Conservation (phyloP, 2,329 filamentous ascomycete species). For the Ceratocystiopsis brevicomis region DNA sequence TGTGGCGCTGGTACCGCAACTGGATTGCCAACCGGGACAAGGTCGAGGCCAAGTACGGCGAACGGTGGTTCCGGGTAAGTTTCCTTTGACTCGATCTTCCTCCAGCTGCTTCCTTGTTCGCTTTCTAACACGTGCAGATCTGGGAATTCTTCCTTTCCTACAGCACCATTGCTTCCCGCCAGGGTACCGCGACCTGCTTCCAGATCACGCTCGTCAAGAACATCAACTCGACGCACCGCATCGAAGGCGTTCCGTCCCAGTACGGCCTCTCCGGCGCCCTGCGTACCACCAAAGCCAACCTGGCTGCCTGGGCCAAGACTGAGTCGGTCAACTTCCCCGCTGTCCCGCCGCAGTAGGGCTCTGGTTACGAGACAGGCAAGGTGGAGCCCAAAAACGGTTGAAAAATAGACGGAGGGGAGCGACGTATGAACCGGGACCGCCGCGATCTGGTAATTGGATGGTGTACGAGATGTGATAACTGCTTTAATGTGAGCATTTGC, state of each 20-base stretch:
- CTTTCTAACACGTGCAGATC: slow-evolving; percentile 31
- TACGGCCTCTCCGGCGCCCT: slow-evolving; percentile 47
- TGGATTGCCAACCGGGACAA: slow-evolving; percentile 90
- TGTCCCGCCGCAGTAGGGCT: slow-evolving; percentile 11
- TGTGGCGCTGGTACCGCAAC: slow-evolving; percentile 98
- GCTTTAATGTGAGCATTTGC: too few relatives aligned
- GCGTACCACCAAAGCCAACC: slow-evolving; percentile 17
- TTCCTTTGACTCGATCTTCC: not conserved
- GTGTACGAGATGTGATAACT: not conserved
- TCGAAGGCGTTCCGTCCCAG: slow-evolving; percentile 54
- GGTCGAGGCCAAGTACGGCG: slow-evolving; percentile 86
- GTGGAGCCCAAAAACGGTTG: too few relatives aligned
- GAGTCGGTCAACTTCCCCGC: slow-evolving; percentile 16
- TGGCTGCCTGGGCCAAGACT: slow-evolving; percentile 15
- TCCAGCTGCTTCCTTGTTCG: not conserved
- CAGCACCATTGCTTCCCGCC: slow-evolving; percentile 66
- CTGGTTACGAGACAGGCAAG: too few relatives aligned
- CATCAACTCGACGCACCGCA: slow-evolving; percentile 67
- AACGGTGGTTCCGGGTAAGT: slow-evolving; percentile 83
- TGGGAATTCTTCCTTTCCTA: slow-evolving; percentile 86
- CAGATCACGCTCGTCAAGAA: slow-evolving; percentile 81
- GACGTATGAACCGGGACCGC: too few relatives aligned
- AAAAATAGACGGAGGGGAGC: too few relatives aligned
- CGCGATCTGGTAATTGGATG: too few relatives aligned
- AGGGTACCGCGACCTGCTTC: slow-evolving; percentile 70